Percentiles rank a stretch among this genome's conserved stretches.
Evolutionary conservation across 257 asterid species (phyloP).

Genomic region (Nicotiana obtusifolia): DNA sequence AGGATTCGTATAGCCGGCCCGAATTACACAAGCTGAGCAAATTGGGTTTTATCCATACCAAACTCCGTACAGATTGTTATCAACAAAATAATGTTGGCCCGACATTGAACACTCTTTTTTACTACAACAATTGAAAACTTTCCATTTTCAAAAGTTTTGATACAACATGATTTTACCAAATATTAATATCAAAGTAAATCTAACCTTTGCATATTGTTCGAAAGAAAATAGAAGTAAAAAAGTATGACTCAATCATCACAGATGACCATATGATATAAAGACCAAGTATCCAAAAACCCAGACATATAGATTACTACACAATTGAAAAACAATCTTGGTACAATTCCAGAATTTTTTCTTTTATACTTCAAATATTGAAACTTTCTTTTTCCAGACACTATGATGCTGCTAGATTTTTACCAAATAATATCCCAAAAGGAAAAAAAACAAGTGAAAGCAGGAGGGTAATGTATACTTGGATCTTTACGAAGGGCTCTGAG

Average conservation of each 20-base stretch:
- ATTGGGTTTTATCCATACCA: not conserved
- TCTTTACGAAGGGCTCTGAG: conserved; percentile 79
- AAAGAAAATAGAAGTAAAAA: not conserved
- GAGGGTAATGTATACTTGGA: conserved; percentile 33
- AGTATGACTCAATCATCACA: not conserved
- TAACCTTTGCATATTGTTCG: not conserved
- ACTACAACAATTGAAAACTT: not conserved
- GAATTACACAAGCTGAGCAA: not conserved
- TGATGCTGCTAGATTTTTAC: not conserved
- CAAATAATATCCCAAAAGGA: not conserved
- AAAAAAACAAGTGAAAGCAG: not conserved
- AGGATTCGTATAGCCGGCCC: not conserved
- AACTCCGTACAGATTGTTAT: not conserved
- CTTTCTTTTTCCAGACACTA: not conserved
- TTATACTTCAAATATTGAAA: not conserved
- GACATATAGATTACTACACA: not conserved
- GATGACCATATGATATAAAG: not conserved
- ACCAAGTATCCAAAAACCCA: not conserved
- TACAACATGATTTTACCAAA: not conserved
- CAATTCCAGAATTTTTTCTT: not conserved
- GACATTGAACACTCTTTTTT: not conserved
- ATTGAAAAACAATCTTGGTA: not conserved
- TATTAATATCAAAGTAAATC: not conserved
- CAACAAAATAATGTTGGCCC: not conserved
- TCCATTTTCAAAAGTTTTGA: not conserved